Evolutionary conservation across 73 alveolate genomes (phyloP).

Genomic region (Effrenium voratum): DNA sequence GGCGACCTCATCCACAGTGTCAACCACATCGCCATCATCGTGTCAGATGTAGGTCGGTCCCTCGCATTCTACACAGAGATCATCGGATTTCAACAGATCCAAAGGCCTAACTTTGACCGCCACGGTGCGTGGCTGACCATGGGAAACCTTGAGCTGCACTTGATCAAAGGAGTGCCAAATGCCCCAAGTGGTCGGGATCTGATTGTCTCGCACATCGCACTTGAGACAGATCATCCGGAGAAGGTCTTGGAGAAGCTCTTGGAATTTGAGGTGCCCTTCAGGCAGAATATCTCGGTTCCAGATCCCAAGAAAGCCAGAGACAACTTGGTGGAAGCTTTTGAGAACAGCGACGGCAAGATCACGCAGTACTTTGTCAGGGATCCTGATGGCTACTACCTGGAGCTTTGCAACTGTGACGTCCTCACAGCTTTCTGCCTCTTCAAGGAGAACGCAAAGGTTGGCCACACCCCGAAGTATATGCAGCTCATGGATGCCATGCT

Average conservation of each 20-base stretch:
- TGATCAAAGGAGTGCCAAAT: constrained; percentile 73
- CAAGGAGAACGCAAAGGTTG: background rate
- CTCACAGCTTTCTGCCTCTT: constrained; percentile 54
- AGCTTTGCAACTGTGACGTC: constrained; percentile 60
- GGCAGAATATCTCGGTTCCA: constrained; percentile 70
- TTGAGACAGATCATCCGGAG: constrained; percentile 14
- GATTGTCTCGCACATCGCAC: constrained; percentile 32
- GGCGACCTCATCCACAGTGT: constrained; percentile 18
- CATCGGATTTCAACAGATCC: constrained; percentile 47
- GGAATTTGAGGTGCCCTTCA: constrained; percentile 24
- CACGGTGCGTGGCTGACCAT: constrained; percentile 83
- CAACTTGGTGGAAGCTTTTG: constrained; percentile 9
- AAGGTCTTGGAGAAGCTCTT: background rate
- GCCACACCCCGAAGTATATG: constrained; percentile 29
- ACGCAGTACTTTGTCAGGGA: constrained; percentile 47
- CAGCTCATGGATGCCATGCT: constrained; percentile 17
- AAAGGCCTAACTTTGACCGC: constrained; percentile 64
- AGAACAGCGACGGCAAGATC: constrained; percentile 48
- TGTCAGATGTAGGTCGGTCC: constrained; percentile 57
- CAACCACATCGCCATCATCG: constrained; percentile 53
- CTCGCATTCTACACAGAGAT: constrained; percentile 43
- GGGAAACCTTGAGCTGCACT: constrained; percentile 63
- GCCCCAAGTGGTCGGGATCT: constrained; percentile 30
- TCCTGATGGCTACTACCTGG: constrained; percentile 63
- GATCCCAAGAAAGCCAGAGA: constrained; percentile 53